These are phyloP conservation scores for Pichia thaimueangensis DNA, from an alignment of 805 yeast species.

Conservation along the genomic window DNA sequence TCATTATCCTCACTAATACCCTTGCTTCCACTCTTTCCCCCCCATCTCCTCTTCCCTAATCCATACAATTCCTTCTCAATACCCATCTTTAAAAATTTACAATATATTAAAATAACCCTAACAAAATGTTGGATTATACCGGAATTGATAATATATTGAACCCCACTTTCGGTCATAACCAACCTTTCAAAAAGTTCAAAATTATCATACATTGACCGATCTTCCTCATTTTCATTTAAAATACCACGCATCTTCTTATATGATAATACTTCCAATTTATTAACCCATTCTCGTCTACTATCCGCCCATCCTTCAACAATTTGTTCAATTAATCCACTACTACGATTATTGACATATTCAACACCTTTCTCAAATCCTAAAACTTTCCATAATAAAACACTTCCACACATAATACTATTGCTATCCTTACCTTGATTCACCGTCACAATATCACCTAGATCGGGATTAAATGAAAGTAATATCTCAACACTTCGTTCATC, in stretches of 20 bases:
- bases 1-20: background rate
- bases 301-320: constrained; percentile 7
- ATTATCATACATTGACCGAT: background rate
- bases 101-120: background rate
- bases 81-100: constrained; percentile 1
- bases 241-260: constrained; percentile 5
- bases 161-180: constrained; percentile 1
- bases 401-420: background rate
- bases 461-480: constrained; percentile 5
- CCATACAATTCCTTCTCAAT: constrained; percentile 5
- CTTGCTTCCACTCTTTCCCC: background rate
- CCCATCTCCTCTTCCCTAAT: background rate
- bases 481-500: constrained; percentile 4
- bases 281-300: constrained; percentile 4
- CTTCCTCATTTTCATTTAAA: background rate
- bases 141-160: constrained; percentile 2
- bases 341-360: background rate
- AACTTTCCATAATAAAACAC: background rate
- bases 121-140: constrained; percentile 8
- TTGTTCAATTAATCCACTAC: constrained; percentile 3
- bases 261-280: background rate
- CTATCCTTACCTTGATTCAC: background rate
- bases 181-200: constrained; percentile 4
- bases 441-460: constrained; percentile 2
- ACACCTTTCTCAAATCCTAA: constrained; percentile 5